Percentiles rank a stretch among this genome's conserved stretches.
phyloP scores from a whole-genome alignment of 768 basidiomycete species.

The Chalciporus sphaerocephalus region DNA sequence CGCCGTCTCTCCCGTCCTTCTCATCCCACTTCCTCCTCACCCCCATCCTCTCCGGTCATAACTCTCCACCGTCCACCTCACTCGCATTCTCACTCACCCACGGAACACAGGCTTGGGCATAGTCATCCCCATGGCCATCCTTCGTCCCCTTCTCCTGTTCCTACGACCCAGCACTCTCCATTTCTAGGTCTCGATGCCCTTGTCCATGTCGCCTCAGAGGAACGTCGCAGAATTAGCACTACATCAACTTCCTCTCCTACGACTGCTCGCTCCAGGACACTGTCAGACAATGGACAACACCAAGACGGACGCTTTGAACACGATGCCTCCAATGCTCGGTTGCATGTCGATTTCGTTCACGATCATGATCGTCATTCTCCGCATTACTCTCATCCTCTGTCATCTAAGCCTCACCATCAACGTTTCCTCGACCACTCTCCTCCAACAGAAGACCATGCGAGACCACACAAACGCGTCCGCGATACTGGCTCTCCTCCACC shows the following conservation, averaged over 20 bases:
- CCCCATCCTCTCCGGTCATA: background rate
- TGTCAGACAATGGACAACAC: background rate
- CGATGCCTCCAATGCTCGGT: background rate
- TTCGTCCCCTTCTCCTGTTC: slow-evolving; percentile 11
- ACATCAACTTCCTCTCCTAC: background rate
- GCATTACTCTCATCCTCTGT: background rate
- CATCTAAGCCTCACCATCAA: background rate
- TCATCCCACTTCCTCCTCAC: background rate
- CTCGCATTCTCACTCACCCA: slow-evolving; percentile 3
- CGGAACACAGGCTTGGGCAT: slow-evolving; percentile 11
- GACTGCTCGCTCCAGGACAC: background rate
- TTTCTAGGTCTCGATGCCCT: slow-evolving; percentile 55
- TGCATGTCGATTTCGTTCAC: slow-evolving; percentile 14
- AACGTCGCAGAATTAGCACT: slow-evolving; percentile 48
- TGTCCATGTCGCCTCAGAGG: slow-evolving; percentile 67
- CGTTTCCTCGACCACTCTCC: background rate
- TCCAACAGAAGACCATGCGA: slow-evolving; percentile 6
- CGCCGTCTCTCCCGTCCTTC: background rate
- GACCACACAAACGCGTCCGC: slow-evolving; percentile 26
- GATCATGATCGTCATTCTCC: slow-evolving; percentile 21
- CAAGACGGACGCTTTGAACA: background rate
- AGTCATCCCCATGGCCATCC: background rate
- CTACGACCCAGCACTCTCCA: slow-evolving; percentile 18
- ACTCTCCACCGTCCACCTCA: background rate
- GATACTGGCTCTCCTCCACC: slow-evolving; percentile 9